phyloP scores from a whole-genome alignment of 176 grass and related monocot genomes.

The Oryza meyeriana region DNA sequence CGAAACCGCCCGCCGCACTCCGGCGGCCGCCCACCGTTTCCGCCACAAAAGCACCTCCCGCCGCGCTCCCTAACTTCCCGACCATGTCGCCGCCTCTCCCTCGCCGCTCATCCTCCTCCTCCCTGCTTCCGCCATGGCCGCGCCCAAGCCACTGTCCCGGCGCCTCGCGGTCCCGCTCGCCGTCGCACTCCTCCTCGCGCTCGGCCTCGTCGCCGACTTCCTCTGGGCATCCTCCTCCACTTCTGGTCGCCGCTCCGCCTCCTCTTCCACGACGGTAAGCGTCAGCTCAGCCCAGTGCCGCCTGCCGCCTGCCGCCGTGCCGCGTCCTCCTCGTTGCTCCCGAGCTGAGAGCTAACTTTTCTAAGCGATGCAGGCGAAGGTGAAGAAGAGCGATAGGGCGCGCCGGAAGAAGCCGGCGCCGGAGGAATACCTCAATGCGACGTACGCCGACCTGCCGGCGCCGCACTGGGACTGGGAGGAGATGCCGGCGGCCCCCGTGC shows the following conservation, averaged over 20 bases:
- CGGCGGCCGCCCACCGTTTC: slow-evolving; percentile 34
- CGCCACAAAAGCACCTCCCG: background rate
- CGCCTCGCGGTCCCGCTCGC: slow-evolving; percentile 36
- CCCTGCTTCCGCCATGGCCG: background rate
- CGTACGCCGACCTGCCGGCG: slow-evolving; percentile 65
- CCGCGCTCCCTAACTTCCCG: background rate
- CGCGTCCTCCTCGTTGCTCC: background rate
- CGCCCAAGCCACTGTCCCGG: slow-evolving; percentile 33
- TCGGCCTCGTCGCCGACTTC: slow-evolving; percentile 58
- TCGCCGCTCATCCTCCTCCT: background rate
- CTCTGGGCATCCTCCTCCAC: slow-evolving; percentile 51
- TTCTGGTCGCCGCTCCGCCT: background rate
- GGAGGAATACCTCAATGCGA: slow-evolving; percentile 51
- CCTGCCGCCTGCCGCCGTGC: background rate
- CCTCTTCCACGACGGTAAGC: background rate
- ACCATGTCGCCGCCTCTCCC: background rate
- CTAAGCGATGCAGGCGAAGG: slow-evolving; percentile 25
- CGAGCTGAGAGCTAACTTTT: background rate
- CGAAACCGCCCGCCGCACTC: slow-evolving; percentile 6
- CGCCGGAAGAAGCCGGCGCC: background rate
- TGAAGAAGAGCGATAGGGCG: background rate
- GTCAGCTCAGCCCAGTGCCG: background rate
- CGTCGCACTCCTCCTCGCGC: slow-evolving; percentile 48
- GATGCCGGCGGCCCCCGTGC: slow-evolving; percentile 71
- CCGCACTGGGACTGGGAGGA: slow-evolving; percentile 70